phyloP scores from a whole-genome alignment of 2,329 filamentous ascomycete genomes.

The Arthrobotrys megalospora region DNA sequence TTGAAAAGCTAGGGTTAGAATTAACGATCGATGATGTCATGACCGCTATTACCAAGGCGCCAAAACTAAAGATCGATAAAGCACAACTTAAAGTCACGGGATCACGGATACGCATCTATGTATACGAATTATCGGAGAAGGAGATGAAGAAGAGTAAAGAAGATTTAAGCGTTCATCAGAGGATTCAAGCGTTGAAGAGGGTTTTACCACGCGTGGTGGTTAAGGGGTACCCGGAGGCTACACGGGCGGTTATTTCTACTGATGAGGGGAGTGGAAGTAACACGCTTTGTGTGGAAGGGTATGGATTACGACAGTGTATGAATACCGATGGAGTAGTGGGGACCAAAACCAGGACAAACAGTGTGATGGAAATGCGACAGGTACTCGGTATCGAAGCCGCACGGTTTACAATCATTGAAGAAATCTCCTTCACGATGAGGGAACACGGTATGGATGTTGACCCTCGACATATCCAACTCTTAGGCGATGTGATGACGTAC shows the following conservation, averaged over 20 bases:
- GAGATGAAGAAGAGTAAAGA: slow-evolving; percentile 68
- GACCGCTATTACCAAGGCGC: slow-evolving; percentile 81
- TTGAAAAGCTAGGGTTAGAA: slow-evolving; percentile 85
- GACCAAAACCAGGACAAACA: slow-evolving; percentile 81
- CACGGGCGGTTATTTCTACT: slow-evolving; percentile 89
- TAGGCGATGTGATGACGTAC: slow-evolving; percentile 99
- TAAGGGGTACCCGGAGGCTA: slow-evolving; percentile 87
- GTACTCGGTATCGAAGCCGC: slow-evolving; percentile 97
- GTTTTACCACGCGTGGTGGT: slow-evolving; percentile 86
- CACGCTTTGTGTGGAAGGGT: slow-evolving; percentile 90
- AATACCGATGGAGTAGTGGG: slow-evolving; percentile 92
- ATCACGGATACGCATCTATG: slow-evolving; percentile 80
- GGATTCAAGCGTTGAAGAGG: slow-evolving; percentile 88
- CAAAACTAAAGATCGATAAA: slow-evolving; percentile 82
- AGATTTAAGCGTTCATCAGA: slow-evolving; percentile 78
- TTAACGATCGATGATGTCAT: slow-evolving; percentile 81
- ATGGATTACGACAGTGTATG: slow-evolving; percentile 90
- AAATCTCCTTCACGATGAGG: slow-evolving; percentile 91
- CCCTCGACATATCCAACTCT: slow-evolving; percentile 95
- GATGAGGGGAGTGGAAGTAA: slow-evolving; percentile 78
- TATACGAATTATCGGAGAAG: slow-evolving; percentile 73
- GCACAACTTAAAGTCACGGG: slow-evolving; percentile 76
- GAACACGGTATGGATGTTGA: slow-evolving; percentile 87
- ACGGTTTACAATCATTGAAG: slow-evolving; percentile 80
- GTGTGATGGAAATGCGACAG: slow-evolving; percentile 87